Conservation (phyloP, 106 monocot species). For the Narthecium ossifragum region DNA sequence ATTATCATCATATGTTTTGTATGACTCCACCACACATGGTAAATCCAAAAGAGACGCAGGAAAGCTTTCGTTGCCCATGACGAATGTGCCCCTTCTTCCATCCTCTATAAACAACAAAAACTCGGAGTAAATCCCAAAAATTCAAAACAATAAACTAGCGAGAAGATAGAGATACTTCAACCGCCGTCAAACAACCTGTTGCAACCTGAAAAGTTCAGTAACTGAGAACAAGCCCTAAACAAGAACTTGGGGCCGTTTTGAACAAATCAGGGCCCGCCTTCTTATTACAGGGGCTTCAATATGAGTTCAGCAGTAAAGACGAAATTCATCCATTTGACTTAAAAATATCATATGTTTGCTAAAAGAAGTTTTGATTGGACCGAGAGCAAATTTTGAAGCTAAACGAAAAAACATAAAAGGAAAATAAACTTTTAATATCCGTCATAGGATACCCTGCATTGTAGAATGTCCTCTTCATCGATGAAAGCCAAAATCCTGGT, state of each 20-base stretch:
- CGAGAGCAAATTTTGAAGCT: no score
- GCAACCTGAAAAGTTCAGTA: neutral
- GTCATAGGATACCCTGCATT: no score
- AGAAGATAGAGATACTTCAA: neutral
- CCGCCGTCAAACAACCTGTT: neutral
- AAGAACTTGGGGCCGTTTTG: no score
- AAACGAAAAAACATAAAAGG: no score
- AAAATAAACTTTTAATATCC: no score
- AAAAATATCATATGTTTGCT: no score
- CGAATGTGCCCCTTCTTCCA: conserved; percentile 79
- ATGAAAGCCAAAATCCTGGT: no score
- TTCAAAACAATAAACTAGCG: neutral
- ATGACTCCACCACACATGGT: conserved; percentile 76
- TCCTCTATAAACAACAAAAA: conserved; percentile 44
- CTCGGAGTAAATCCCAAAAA: neutral
- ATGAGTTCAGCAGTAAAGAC: no score
- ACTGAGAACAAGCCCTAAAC: no score
- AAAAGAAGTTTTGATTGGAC: no score
- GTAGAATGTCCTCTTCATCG: no score
- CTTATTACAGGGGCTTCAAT: neutral
- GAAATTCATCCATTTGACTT: no score
- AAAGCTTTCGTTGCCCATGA: conserved; percentile 68
- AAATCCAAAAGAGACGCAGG: conserved; percentile 91
- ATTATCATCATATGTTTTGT: conserved; percentile 92
- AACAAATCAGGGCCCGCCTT: neutral